Base-by-base conservation (phyloP, 805 yeast species). In the Ogataea populi-albae region DNA sequence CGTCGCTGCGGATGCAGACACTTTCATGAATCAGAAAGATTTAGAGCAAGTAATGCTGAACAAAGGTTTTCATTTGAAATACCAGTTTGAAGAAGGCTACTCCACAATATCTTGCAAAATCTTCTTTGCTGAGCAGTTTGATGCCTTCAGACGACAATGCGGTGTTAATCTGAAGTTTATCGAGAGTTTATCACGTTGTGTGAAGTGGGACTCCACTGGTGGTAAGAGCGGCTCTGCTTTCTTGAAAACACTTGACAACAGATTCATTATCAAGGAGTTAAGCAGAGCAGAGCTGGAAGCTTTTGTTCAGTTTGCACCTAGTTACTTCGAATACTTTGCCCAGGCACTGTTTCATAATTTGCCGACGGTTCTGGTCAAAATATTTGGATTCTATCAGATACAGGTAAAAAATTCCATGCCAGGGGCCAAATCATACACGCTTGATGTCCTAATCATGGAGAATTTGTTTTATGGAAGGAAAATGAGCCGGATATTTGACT, bases 201-300 rank as follows among this genome's bases (percentile, higher is more conserved):
- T 88, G 10, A 86, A 88, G 54, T 94, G 98, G 98, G 89, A 91
- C 52, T 83, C 95, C 0, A 76, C 81, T 18, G 99, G 99, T 25
- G 99, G 99, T 23, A 93, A 93, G 55, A 86, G 96, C 57, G 97
- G 98, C 0, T 87, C 96, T 3, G 86, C 87, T 2, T 93, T 93
- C 57, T 66, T 93, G 59, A 93, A 93, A 54, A 93, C 98, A 0
- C 63, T 86, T 29, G 98, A 93, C 62, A 86, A 88, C 53, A 65
- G 98, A 40, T 81, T 88, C 45, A 85, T 93, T 34, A 77, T 93
- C 28, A 93, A 93, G 61, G 96, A 93, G 53, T 66, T 93, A 27
- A 81, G 95, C 4, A 86, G 83, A 47, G 71, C 84, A 1, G 99
- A 93, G 59, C 68, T 91, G 37, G 98, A 93, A 47, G 86, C 97